These are phyloP conservation scores for Albatrellus ellisii DNA, from an alignment of 768 basidiomycete species.

Conservation along the genomic window DNA sequence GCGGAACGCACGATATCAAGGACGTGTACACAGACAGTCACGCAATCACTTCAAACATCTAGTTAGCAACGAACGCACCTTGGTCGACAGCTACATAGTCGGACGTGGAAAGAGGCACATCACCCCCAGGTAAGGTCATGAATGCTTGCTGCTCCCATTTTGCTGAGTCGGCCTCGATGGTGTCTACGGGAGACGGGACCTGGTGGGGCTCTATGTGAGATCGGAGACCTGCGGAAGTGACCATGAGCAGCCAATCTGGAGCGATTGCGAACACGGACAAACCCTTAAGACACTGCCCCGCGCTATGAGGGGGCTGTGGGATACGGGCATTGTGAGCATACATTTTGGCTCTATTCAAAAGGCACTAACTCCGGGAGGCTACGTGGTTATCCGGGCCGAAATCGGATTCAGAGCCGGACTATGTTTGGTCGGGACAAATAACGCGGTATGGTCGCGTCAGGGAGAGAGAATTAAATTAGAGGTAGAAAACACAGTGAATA, in stretches of 20 bases:
- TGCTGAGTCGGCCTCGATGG: slow-evolving; percentile 66
- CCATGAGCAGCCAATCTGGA: neutral
- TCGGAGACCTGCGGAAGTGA: slow-evolving; percentile 44
- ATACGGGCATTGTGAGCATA: slow-evolving; percentile 8
- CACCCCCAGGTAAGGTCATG: slow-evolving; percentile 44
- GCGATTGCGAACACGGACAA: neutral
- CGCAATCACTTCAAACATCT: neutral
- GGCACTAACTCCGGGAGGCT: too few relatives aligned
- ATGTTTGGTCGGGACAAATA: too few relatives aligned
- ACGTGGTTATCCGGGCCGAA: too few relatives aligned
- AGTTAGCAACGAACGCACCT: slow-evolving; percentile 35
- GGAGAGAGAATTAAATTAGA: too few relatives aligned
- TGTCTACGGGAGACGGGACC: slow-evolving; percentile 82
- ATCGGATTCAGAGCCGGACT: too few relatives aligned
- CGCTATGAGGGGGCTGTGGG: slow-evolving; percentile 13
- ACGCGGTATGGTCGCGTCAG: too few relatives aligned
- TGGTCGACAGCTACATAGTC: slow-evolving; percentile 89
- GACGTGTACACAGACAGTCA: slow-evolving; percentile 18
- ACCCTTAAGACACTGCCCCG: slow-evolving; percentile 9
- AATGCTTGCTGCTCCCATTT: slow-evolving; percentile 65
- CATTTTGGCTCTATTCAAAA: too few relatives aligned
- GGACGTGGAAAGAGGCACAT: slow-evolving; percentile 75
- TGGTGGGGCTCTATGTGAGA: slow-evolving; percentile 78
- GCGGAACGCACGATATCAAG: too few relatives aligned
- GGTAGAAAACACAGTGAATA: too few relatives aligned